Evolutionary conservation across 371 early-diverging fungal genomes (phyloP), one percentile per base, ranked within the genome.

Genomic region (Coemansia sp.): DNA sequence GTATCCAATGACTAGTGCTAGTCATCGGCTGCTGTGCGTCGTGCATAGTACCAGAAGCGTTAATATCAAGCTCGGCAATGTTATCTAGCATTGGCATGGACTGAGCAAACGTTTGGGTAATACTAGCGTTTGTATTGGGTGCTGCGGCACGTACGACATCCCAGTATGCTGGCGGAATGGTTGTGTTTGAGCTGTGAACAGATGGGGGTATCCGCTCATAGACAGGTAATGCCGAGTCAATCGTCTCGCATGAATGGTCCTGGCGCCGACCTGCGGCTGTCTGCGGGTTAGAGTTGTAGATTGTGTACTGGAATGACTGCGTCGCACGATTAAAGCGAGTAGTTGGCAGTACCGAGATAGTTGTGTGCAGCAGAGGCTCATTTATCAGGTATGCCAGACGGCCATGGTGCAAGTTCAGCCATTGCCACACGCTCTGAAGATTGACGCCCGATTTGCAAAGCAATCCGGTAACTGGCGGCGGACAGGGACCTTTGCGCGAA

Each of bases 171-270:
- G 73, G 73, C 39, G 71, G 71, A n/a, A 34, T 43, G 5, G 39
- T 56, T 1, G 59, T 42, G 11, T 48, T 63, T 13, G 55, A 55
- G 45, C 32, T 39, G 31, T 60, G 64, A 3, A 64, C 4, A 0
- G 70, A 69, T 0, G 70, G 70, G 11, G 69, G 63, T n/a, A 61
- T 60, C 30, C 64, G 67, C 64, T 72, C 67, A 30, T 72, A 72
- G 0, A 38, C 14, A 2, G 72, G 72, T 20, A 72, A 49, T 31
- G 51, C 11, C 34, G 67, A 67, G 30, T 72, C 72, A 6, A 67
- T 30, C 40, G 72, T 67, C 9, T 65, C 70, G 6, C 57, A 20
- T 13, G 65, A 65, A 2, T 4, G 42, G 8, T 40, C 36, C 7
- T 36, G 50, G n/a, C 32, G 35, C 4, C 26, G 26, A 8, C n/a